These are phyloP conservation scores for Phaeosphaeriaceae sp. DNA, from an alignment of 2,329 filamentous ascomycete genomes.

Conservation along the genomic window DNA sequence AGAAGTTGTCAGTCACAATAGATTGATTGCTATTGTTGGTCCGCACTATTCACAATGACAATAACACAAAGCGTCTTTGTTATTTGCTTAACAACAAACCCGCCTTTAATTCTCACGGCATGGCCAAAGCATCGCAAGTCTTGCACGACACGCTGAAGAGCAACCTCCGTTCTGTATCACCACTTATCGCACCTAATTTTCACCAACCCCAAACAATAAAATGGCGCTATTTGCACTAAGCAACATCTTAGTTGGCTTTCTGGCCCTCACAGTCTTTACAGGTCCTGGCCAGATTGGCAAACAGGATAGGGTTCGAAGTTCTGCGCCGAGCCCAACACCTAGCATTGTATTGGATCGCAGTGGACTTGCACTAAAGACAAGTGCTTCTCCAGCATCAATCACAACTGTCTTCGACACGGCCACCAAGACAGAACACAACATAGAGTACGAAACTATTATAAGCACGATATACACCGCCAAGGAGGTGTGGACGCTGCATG, in stretches of 20 bases:
- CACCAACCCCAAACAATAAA: neutral
- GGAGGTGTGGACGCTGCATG: neutral
- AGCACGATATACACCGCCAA: neutral
- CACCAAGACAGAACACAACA: neutral
- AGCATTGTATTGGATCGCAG: neutral
- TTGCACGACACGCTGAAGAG: neutral
- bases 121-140: neutral
- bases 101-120: neutral
- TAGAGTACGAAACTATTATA: neutral
- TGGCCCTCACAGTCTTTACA: neutral
- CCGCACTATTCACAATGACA: neutral
- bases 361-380: neutral
- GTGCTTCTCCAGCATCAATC: neutral
- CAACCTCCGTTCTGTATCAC: neutral
- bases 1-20: neutral
- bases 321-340: neutral
- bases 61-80: neutral
- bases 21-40: neutral
- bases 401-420: neutral
- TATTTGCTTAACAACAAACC: neutral
- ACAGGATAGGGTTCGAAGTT: neutral
- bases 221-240: neutral
- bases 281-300: neutral
- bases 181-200: neutral
- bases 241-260: neutral